These are phyloP conservation scores for Tricholoma sp. DNA, from an alignment of 768 basidiomycete species.

Conservation along the genomic window DNA sequence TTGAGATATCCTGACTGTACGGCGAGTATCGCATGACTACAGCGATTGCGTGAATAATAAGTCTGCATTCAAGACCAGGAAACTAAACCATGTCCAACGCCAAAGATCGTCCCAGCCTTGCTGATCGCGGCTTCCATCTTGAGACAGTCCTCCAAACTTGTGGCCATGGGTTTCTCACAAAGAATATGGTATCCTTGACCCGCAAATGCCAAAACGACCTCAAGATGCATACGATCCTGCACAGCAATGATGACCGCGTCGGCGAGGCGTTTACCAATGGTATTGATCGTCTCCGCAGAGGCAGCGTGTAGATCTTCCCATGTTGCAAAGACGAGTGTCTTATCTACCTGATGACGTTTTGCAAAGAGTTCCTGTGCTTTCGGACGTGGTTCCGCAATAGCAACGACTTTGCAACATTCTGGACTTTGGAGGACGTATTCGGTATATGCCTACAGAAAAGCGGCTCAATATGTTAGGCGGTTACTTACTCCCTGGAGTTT, in stretches of 20 bases:
- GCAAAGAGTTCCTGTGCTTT: slow-evolving; percentile 59
- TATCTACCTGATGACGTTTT: slow-evolving; percentile 51
- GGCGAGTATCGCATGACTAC: slow-evolving; percentile 85
- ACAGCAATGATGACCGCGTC: slow-evolving; percentile 81
- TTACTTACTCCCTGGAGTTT: too few relatives aligned
- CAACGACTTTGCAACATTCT: slow-evolving; percentile 66
- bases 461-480: background rate
- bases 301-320: slow-evolving; percentile 70
- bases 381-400: slow-evolving; percentile 79
- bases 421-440: slow-evolving; percentile 57
- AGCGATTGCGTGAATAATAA: background rate
- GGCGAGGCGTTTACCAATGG: slow-evolving; percentile 65
- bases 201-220: slow-evolving; percentile 70
- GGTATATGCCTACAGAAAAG: slow-evolving; percentile 49
- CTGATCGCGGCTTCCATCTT: slow-evolving; percentile 70
- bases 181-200: slow-evolving; percentile 83
- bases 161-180: slow-evolving; percentile 93
- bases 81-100: slow-evolving; percentile 77
- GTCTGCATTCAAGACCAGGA: background rate
- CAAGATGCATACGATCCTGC: slow-evolving; percentile 74
- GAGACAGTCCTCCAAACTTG: slow-evolving; percentile 63
- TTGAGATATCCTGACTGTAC: slow-evolving; percentile 65
- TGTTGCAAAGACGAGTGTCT: slow-evolving; percentile 62
- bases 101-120: slow-evolving; percentile 70
- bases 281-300: slow-evolving; percentile 59